Percentiles rank a stretch among this genome's conserved stretches.
Evolutionary conservation across 768 basidiomycete species (phyloP).

Genomic region (Hygrophorus pudorinus): DNA sequence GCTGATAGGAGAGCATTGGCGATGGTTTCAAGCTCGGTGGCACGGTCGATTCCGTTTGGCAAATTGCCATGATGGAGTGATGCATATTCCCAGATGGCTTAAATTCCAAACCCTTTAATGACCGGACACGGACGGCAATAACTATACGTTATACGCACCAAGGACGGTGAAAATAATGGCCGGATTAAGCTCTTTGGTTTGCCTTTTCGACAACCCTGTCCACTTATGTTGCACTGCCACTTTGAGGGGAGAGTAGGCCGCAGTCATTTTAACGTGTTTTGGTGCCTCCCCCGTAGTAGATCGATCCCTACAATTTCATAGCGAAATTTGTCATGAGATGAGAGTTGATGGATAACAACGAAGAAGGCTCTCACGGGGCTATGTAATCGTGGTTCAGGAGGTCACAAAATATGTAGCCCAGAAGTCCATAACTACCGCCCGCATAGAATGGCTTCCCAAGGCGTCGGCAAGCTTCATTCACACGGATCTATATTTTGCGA

Average conservation of each 20-base stretch:
- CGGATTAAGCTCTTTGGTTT: slow-evolving; percentile 81
- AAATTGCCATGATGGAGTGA: slow-evolving; percentile 42
- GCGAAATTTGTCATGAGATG: slow-evolving; percentile 8
- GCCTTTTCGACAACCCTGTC: slow-evolving; percentile 56
- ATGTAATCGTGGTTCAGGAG: slow-evolving; percentile 82
- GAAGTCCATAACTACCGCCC: slow-evolving; percentile 84
- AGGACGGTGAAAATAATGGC: slow-evolving; percentile 60
- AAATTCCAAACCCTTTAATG: neutral
- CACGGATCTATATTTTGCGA: slow-evolving; percentile 40
- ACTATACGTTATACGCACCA: slow-evolving; percentile 31
- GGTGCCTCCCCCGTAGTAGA: slow-evolving; percentile 46
- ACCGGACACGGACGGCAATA: slow-evolving; percentile 3
- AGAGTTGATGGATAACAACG: slow-evolving; percentile 2
- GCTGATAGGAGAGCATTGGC: slow-evolving; percentile 49
- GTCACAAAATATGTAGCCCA: slow-evolving; percentile 94
- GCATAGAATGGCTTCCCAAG: slow-evolving; percentile 76
- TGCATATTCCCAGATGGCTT: slow-evolving; percentile 84
- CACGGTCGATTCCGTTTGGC: slow-evolving; percentile 39
- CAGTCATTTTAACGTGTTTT: slow-evolving; percentile 50
- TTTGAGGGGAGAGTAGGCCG: slow-evolving; percentile 54
- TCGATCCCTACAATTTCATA: slow-evolving; percentile 40
- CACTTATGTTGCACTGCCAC: slow-evolving; percentile 61
- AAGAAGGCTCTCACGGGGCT: slow-evolving; percentile 50
- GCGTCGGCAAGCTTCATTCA: slow-evolving; percentile 75
- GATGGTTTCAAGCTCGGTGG: slow-evolving; percentile 51